Percentiles rank a stretch among this genome's conserved stretches.
Evolutionary conservation across 495 filamentous ascomycete species (phyloP).

Genomic region (Aspergillus cristatus): DNA sequence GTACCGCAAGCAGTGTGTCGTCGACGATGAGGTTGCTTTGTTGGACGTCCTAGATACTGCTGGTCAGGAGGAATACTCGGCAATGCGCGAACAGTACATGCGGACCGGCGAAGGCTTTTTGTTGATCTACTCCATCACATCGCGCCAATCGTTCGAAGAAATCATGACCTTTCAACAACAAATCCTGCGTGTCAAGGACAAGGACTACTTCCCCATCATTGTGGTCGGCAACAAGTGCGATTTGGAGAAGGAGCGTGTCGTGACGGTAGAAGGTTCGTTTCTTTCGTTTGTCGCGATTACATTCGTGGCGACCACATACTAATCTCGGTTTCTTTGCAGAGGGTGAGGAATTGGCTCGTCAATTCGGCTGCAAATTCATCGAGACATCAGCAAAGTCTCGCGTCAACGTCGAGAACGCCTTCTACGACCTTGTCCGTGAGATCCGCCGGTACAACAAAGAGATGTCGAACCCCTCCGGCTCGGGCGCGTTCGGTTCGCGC

Average conservation of each 20-base stretch:
- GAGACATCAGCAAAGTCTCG: slow-evolving; percentile 97
- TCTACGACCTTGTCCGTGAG: slow-evolving; percentile 95
- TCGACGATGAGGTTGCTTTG: slow-evolving; percentile 94
- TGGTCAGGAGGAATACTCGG: slow-evolving; percentile 97
- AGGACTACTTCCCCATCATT: slow-evolving; percentile 98
- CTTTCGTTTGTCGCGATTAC: background rate
- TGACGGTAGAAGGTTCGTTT: slow-evolving; percentile 76
- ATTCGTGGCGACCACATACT: slow-evolving; percentile 6
- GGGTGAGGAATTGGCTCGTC: slow-evolving; percentile 74
- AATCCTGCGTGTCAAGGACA: slow-evolving; percentile 96
- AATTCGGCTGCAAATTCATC: slow-evolving; percentile 95
- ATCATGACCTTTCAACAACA: slow-evolving; percentile 98
- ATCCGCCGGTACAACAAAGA: slow-evolving; percentile 97
- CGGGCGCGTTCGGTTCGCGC: slow-evolving; percentile 48
- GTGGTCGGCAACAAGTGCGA: slow-evolving; percentile 99
- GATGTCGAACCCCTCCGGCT: slow-evolving; percentile 72
- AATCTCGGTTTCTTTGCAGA: slow-evolving; percentile 46
- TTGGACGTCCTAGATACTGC: slow-evolving; percentile 97
- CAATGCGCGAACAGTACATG: slow-evolving; percentile 99
- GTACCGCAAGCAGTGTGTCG: slow-evolving; percentile 98
- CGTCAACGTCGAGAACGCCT: slow-evolving; percentile 96
- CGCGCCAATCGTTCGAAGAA: slow-evolving; percentile 94
- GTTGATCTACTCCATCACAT: slow-evolving; percentile 96
- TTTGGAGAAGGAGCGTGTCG: slow-evolving; percentile 83
- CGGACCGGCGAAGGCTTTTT: slow-evolving; percentile 97